Evolutionary conservation across 2,329 filamentous ascomycete genomes (phyloP).

Genomic region (Monilinia fructigena): DNA sequence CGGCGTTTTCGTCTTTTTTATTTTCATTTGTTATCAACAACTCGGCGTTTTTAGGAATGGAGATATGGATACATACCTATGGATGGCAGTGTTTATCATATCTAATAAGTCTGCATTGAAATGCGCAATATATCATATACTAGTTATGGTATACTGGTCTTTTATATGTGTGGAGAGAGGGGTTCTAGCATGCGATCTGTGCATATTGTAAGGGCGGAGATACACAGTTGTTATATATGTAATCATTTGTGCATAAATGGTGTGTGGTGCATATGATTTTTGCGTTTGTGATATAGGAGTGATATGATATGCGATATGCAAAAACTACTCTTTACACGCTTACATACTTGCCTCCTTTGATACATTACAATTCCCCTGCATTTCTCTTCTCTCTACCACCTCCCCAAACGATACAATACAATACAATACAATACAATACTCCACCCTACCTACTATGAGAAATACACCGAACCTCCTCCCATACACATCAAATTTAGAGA

Average conservation of each 20-base stretch:
- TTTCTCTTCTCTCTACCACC: neutral
- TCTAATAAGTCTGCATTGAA: conserved; percentile 16
- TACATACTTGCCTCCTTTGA: neutral
- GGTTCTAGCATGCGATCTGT: neutral
- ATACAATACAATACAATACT: no score
- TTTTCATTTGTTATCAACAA: conserved; percentile 2
- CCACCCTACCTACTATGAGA: no score
- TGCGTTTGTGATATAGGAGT: neutral
- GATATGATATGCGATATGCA: neutral
- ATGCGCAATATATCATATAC: conserved; percentile 11
- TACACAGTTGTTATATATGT: neutral
- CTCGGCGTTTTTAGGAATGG: conserved; percentile 7
- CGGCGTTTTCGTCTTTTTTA: conserved; percentile 2
- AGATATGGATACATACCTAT: conserved; percentile 19
- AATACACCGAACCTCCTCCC: no score
- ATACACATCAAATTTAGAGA: no score
- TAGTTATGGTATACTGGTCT: conserved; percentile 1
- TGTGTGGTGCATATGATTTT: neutral
- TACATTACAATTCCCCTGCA: neutral
- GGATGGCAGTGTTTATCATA: conserved; percentile 4
- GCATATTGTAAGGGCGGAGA: neutral
- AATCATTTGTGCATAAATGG: neutral
- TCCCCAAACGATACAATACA: no score
- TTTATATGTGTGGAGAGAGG: neutral
- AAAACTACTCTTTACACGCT: no score